phyloP scores from a whole-genome alignment of 768 basidiomycete species.

The Collybia mongolica region DNA sequence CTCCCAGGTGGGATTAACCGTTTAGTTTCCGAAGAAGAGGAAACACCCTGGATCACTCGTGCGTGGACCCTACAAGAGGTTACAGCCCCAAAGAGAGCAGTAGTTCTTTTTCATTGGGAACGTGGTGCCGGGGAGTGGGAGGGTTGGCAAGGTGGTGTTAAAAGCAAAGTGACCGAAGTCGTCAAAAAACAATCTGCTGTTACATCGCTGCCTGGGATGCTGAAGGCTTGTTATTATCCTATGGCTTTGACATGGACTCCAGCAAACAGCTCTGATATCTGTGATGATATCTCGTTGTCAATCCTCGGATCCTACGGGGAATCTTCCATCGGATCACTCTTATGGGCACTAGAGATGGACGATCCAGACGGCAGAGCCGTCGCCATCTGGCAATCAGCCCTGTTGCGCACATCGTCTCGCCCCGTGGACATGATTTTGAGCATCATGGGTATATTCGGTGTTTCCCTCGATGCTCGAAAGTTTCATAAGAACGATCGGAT shows the following conservation, averaged over 20 bases:
- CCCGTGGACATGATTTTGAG: slow-evolving; percentile 1
- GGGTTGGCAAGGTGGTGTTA: too few species aligned
- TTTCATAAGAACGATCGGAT: slow-evolving; percentile 1
- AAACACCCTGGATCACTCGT: slow-evolving; percentile 1
- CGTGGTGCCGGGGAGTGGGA: too few species aligned
- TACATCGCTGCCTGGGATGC: background rate
- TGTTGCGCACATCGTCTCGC: background rate
- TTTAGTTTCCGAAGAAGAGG: background rate
- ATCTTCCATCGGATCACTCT: too few species aligned
- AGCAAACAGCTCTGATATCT: too few species aligned
- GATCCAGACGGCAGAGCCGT: too few species aligned
- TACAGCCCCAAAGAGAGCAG: background rate
- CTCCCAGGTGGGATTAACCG: background rate
- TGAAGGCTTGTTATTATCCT: too few species aligned
- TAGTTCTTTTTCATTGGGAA: background rate
- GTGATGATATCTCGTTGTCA: too few species aligned
- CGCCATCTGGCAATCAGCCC: background rate
- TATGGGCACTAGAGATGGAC: too few species aligned
- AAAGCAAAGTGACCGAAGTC: background rate
- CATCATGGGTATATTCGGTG: slow-evolving; percentile 1
- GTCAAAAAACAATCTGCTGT: background rate
- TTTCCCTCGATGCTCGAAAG: background rate
- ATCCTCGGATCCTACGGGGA: too few species aligned
- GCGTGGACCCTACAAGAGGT: slow-evolving; percentile 4
- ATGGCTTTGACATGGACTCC: too few species aligned